Evolutionary conservation across 805 yeast species (phyloP), one percentile per base, ranked within the genome.

Genomic region (Debaryomyces tyrocola): DNA sequence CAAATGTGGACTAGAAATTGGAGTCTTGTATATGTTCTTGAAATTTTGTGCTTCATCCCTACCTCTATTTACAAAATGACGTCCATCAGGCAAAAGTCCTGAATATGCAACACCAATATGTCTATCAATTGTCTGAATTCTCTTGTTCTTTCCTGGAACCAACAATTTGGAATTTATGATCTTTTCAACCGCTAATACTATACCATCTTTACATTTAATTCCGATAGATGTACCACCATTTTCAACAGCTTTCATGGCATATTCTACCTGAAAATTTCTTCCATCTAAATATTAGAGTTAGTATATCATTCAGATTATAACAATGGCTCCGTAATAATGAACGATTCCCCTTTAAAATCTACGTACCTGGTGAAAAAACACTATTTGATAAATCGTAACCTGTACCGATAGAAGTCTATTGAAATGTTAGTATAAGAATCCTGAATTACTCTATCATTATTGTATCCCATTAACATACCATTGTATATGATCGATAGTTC

Each of bases 311-410:
- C 47, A 33, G 24, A 20, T 17, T 17, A 24, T 10, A 10, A 31
- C 7, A 20, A 15, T 15, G 31, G 24, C 21, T 34, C 29, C n/a
- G 9, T 31, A 27, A 12, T 5, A 15, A 24, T 9, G 10, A 24
- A 24, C 10, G 7, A 5, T 24, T 24, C 27, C 35, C 15, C 15
- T 14, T 28, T 33, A 38, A 18, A 31, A 10, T 31, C 28, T 50
- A 69, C 79, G 52, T 70, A 74, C 79, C 80, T 47, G 92, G 92
- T 46, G 90, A 83, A 73, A 94, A 94, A 51, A 92, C 97, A 72
- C 96, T 85, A 75, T 94, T 94, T 29, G 97, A 90, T 63, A 94
- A 84, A 78, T 94, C 99, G 82, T 94, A 94, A 15, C 99, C 99
- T 24, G 99, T 94, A 58, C 99, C 99, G 58, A 94, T 91, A 40